A percentile compares a stretch with the other conserved stretches of the same genome.
Evolutionary conservation across 495 filamentous ascomycete species (phyloP).

Genomic region (Aspergillus leporis): DNA sequence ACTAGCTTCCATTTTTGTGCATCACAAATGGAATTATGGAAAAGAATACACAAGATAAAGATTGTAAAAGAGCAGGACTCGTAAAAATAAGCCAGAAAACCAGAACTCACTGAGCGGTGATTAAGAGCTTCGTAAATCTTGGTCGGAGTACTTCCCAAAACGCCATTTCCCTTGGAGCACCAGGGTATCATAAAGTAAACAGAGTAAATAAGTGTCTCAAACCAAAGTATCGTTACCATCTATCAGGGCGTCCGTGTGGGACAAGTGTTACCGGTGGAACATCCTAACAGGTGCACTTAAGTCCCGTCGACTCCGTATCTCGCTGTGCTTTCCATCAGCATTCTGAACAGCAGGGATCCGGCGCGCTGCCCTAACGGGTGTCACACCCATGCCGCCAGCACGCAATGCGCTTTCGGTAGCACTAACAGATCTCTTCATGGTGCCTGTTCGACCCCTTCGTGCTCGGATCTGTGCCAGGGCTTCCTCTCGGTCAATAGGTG

Average conservation of each 20-base stretch:
- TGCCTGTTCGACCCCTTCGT: conserved; percentile 47
- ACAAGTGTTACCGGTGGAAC: conserved; percentile 32
- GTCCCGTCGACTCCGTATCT: conserved; percentile 37
- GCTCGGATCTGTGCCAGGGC: conserved; percentile 54
- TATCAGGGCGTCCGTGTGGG: not conserved
- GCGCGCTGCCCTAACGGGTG: conserved; percentile 29
- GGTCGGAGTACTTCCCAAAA: conserved; percentile 8
- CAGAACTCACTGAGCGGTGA: not conserved
- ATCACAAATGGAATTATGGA: not conserved
- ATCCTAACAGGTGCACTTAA: conserved; percentile 43
- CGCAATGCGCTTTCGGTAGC: conserved; percentile 37
- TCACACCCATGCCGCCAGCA: conserved; percentile 26
- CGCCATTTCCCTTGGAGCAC: conserved; percentile 22
- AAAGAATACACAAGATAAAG: not conserved
- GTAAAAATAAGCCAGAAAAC: not conserved
- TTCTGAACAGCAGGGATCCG: conserved; percentile 41
- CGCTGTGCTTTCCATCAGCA: conserved; percentile 30
- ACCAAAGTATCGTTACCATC: conserved; percentile 1
- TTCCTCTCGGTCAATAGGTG: conserved; percentile 50
- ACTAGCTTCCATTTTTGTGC: not conserved
- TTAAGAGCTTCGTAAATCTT: not conserved
- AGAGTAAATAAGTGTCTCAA: conserved; percentile 1
- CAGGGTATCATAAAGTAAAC: conserved; percentile 22
- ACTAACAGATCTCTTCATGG: conserved; percentile 45
- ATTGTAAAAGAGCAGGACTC: not conserved